phyloP scores from a whole-genome alignment of 169 alveolate species.

The Cryptosporidium baileyi region DNA sequence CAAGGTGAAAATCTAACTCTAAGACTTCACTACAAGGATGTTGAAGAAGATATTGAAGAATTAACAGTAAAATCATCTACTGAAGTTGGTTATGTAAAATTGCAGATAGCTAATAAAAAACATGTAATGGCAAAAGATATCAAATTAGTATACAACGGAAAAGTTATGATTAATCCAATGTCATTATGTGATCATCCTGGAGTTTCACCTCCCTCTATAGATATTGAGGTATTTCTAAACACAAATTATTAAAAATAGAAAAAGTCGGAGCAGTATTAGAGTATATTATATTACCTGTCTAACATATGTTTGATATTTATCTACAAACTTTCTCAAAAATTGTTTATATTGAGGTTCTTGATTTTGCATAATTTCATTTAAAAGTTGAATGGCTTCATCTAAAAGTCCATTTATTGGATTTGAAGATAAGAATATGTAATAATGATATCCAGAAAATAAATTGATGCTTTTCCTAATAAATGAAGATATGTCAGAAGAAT shows the following conservation, averaged over 20 bases:
- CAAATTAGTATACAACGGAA: conserved; percentile 57
- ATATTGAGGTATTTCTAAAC: conserved; percentile 62
- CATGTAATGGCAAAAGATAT: conserved; percentile 69
- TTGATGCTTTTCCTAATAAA: conserved; percentile 13
- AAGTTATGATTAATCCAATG: conserved; percentile 74
- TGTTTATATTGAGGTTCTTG: conserved; percentile 2
- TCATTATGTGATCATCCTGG: conserved; percentile 75
- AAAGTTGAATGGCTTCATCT: conserved; percentile 13
- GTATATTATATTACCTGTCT: conserved; percentile 64
- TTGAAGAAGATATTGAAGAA: conserved; percentile 15
- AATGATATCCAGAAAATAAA: conserved; percentile 55
- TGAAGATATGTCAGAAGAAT: neutral
- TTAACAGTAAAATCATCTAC: conserved; percentile 72
- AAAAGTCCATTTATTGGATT: conserved; percentile 33
- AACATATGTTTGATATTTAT: conserved; percentile 40
- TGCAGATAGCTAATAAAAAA: conserved; percentile 70
- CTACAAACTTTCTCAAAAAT: conserved; percentile 23
- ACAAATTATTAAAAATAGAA: neutral
- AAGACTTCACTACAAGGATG: conserved; percentile 27
- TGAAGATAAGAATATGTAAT: neutral
- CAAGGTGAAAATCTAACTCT: conserved; percentile 36
- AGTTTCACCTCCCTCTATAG: conserved; percentile 71
- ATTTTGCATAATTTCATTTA: conserved; percentile 2
- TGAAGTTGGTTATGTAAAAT: conserved; percentile 77
- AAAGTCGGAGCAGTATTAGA: conserved; percentile 20